Conservation (phyloP, 129 eudicot genomes). For the Centella asiatica region DNA sequence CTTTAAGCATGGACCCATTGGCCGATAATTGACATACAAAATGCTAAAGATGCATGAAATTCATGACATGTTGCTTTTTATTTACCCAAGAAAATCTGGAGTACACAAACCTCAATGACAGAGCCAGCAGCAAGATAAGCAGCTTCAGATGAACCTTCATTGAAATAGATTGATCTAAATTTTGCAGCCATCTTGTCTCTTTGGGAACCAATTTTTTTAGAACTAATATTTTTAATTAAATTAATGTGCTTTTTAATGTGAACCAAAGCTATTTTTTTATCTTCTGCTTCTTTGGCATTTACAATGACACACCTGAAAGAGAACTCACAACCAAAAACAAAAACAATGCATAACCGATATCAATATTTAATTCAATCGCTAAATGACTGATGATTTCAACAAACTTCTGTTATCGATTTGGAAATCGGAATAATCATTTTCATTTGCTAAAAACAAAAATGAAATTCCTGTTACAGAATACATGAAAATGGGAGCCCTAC, state of each 20-base stretch:
- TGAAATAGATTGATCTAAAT: constrained; percentile 74
- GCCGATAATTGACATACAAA: neutral
- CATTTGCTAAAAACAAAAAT: no score
- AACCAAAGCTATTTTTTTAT: constrained; percentile 58
- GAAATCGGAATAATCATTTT: no score
- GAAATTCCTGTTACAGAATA: no score
- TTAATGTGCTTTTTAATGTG: constrained; percentile 66
- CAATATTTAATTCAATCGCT: no score
- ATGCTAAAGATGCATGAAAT: neutral
- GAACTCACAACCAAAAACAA: constrained; percentile 5
- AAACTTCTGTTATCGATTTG: no score
- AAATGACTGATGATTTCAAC: no score
- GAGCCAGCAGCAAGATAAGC: constrained; percentile 97
- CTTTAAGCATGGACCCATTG: neutral
- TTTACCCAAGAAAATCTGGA: neutral
- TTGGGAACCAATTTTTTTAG: constrained; percentile 27
- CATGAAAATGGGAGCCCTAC: no score
- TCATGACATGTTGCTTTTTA: neutral
- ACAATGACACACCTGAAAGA: constrained; percentile 58
- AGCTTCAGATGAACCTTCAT: constrained; percentile 87
- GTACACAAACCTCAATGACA: constrained; percentile 53
- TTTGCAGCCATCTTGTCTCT: constrained; percentile 51
- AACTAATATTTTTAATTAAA: constrained; percentile 63
- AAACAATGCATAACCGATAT: constrained; percentile 4
- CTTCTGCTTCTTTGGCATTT: constrained; percentile 69